These are phyloP conservation scores for Penicillium sp. DNA, from an alignment of 2,329 filamentous ascomycete genomes.

Conservation along the genomic window DNA sequence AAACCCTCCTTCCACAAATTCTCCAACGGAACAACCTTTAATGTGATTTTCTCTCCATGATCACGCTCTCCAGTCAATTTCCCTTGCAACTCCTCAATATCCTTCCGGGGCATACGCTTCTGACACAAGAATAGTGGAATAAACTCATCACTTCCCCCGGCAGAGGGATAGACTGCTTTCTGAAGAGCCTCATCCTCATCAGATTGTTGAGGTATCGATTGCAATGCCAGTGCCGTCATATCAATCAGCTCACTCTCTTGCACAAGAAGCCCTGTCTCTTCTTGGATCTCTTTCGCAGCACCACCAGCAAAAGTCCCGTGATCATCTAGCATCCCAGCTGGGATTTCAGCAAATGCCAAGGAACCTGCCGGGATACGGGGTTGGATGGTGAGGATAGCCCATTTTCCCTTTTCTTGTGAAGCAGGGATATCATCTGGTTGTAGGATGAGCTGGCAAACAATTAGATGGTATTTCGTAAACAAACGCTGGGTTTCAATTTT, in stretches of 20 bases:
- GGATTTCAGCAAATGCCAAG: conserved; percentile 57
- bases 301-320: conserved; percentile 54
- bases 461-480: neutral
- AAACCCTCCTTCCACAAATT: conserved; percentile 56
- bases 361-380: conserved; percentile 59
- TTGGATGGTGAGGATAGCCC: conserved; percentile 58
- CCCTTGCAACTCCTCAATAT: conserved; percentile 54
- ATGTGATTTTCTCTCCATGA: conserved; percentile 60
- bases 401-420: conserved; percentile 44
- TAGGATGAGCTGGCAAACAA: conserved; percentile 50
- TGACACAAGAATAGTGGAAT: conserved; percentile 59
- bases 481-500: neutral
- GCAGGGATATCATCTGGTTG: conserved; percentile 52
- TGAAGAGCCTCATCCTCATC: conserved; percentile 42
- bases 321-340: conserved; percentile 63
- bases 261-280: conserved; percentile 58
- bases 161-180: conserved; percentile 54
- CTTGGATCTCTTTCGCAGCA: conserved; percentile 58
- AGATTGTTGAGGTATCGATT: conserved; percentile 15
- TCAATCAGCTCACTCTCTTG: conserved; percentile 53
- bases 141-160: conserved; percentile 61
- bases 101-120: conserved; percentile 50
- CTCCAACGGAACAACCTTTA: conserved; percentile 55
- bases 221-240: conserved; percentile 54
- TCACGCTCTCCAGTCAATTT: conserved; percentile 56